These are phyloP conservation scores for Tolypocladium album DNA, from an alignment of 2,329 filamentous ascomycete species.

Conservation along the genomic window DNA sequence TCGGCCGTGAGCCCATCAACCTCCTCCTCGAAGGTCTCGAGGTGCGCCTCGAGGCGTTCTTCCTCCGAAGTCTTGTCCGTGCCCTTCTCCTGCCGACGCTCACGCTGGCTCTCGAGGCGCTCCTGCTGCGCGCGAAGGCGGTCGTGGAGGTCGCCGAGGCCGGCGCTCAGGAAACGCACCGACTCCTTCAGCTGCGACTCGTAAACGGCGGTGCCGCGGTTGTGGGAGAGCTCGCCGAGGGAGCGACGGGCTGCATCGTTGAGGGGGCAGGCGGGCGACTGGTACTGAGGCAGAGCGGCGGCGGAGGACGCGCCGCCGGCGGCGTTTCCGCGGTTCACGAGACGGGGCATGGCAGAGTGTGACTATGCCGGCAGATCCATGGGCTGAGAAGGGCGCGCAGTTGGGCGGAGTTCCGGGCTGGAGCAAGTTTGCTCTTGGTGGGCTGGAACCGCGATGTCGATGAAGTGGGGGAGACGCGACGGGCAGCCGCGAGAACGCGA, in stretches of 20 bases:
- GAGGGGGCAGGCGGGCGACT: slow-evolving; percentile 36
- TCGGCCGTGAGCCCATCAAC: slow-evolving; percentile 31
- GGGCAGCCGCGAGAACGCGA: not conserved
- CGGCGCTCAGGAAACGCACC: slow-evolving; percentile 29
- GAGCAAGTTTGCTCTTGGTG: not conserved
- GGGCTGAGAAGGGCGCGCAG: not conserved
- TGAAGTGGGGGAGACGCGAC: not conserved
- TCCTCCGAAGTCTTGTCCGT: slow-evolving; percentile 23
- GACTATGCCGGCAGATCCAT: not conserved
- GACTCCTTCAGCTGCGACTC: slow-evolving; percentile 35
- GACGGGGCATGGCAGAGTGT: slow-evolving; percentile 19
- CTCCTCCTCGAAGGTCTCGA: slow-evolving; percentile 25
- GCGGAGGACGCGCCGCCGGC: slow-evolving; percentile 9
- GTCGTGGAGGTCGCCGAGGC: slow-evolving; percentile 40
- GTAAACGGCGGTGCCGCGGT: slow-evolving; percentile 29
- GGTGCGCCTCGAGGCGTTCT: slow-evolving; percentile 25
- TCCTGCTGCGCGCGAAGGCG: slow-evolving; percentile 24
- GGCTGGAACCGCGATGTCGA: not conserved
- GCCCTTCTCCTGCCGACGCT: slow-evolving; percentile 26
- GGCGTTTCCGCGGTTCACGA: slow-evolving; percentile 14
- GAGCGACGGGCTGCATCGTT: slow-evolving; percentile 24
- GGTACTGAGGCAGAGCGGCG: slow-evolving; percentile 35
- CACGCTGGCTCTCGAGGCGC: slow-evolving; percentile 17
- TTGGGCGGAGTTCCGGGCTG: not conserved
- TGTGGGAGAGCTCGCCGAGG: slow-evolving; percentile 31